These are phyloP conservation scores for Mitosporidium daphniae DNA, from an alignment of 371 early-diverging fungal genomes.

Conservation along the genomic window DNA sequence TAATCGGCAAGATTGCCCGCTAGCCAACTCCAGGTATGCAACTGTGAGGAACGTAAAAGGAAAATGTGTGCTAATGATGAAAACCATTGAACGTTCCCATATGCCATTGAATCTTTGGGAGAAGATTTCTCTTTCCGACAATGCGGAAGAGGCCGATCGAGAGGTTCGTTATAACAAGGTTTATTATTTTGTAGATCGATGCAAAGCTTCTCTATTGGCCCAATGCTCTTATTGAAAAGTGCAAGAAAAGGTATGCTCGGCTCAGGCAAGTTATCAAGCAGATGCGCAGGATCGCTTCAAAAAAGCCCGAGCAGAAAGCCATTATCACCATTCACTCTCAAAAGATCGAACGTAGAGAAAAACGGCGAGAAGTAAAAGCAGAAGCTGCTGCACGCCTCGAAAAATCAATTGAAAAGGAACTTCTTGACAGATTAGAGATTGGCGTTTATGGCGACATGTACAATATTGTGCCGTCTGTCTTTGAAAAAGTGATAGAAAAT, in stretches of 20 bases:
- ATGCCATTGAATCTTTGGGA: constrained; percentile 84
- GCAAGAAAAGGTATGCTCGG: constrained; percentile 87
- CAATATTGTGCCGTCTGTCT: constrained; percentile 53
- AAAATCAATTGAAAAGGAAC: constrained; percentile 74
- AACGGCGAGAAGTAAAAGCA: constrained; percentile 52
- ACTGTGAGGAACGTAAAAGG: constrained; percentile 70
- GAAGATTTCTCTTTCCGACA: constrained; percentile 45
- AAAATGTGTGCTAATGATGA: constrained; percentile 17
- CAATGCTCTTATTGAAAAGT: constrained; percentile 54
- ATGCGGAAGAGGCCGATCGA: constrained; percentile 56
- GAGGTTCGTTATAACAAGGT: constrained; percentile 11
- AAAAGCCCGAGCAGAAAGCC: constrained; percentile 9
- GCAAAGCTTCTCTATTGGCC: constrained; percentile 68
- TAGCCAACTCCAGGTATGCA: constrained; percentile 90
- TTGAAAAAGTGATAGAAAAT: constrained; percentile 43
- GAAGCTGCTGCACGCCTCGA: constrained; percentile 72
- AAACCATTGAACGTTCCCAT: constrained; percentile 85
- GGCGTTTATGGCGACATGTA: constrained; percentile 34
- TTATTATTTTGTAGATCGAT: constrained; percentile 35
- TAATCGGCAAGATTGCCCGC: constrained; percentile 73
- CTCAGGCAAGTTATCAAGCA: constrained; percentile 77
- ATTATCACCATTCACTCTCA: constrained; percentile 4
- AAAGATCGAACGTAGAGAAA: constrained; percentile 66
- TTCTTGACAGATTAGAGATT: constrained; percentile 58
- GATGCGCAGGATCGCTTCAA: constrained; percentile 51